Base-by-base conservation (phyloP, 169 alveolate species). In the Eimeria sp. region DNA sequence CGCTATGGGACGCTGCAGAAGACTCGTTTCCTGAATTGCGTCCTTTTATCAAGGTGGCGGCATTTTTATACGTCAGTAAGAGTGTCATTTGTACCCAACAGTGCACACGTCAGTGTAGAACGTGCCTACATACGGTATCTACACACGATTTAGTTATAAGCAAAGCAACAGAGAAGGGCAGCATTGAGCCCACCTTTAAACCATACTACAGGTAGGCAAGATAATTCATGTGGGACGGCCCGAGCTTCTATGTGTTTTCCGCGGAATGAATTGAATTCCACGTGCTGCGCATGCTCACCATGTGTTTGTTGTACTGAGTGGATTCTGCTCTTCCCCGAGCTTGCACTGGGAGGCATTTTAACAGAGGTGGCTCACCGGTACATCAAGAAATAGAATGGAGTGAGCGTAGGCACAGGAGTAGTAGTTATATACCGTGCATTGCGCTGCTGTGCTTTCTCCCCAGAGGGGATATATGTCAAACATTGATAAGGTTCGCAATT, bases 1-100 rank as follows among this genome's bases (percentile, higher is more conserved):
- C 97, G 49, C 58, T 97, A 20, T 71, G 49, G 2, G 98, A 96
- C 74, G 68, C 95, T 78, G 96, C 95, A 16, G 87, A 77, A 80
- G n/a, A 68, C 4, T 49, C 89, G 60, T 82, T 89, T 58, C 98
- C 98, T 30, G 43, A 49, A 30, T 71, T 85, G 25, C 58, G 74
- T 23, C 68, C 37, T 40, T 3, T 91, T 30, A 60, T 13, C 40
- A n/a, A 85, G 16, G 8, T 66, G 56, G n/a, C 80, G 46, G 46
- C 25, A 2, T 14, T 76, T 11, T 3, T 76, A 43, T 89, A 74
- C 82, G 95, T 90, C 33, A 90, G 80, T 66, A 40, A 66, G 16
- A 66, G 43, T 71, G 54, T 37, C 80, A 25, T 13, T 71, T 4
- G n/a, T 16, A 30, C 14, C 80, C n/a, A 37, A 30, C 9, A 71